phyloP scores from a whole-genome alignment of 306 rosid genomes.

The Datisca glomerata region DNA sequence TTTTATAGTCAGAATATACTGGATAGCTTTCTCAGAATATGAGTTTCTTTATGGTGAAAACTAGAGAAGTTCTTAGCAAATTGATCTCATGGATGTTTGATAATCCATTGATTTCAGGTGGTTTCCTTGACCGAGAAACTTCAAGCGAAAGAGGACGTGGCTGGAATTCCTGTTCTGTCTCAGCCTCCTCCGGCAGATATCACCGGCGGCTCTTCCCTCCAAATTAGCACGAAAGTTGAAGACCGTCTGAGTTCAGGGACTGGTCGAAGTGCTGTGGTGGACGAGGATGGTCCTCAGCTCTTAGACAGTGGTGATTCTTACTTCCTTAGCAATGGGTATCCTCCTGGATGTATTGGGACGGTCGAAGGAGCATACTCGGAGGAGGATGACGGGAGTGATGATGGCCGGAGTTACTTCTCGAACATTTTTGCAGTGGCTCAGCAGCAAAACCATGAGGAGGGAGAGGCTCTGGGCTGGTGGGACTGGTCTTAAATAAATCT shows the following conservation, averaged over 20 bases:
- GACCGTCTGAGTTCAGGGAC: constrained; percentile 74
- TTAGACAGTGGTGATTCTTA: constrained; percentile 82
- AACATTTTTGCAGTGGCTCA: constrained; percentile 42
- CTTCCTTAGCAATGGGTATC: constrained; percentile 42
- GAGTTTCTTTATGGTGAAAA: constrained; percentile 3
- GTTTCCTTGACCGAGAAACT: constrained; percentile 63
- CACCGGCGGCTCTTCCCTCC: constrained; percentile 13
- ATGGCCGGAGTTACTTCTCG: constrained; percentile 56
- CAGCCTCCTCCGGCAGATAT: constrained; percentile 26
- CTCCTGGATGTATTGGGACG: constrained; percentile 23
- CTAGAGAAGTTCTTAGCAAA: not conserved
- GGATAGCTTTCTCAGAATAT: not conserved
- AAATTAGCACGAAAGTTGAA: constrained; percentile 48
- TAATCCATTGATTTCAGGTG: constrained; percentile 31
- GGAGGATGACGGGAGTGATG: constrained; percentile 73
- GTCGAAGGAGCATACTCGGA: constrained; percentile 44
- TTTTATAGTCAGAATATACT: not conserved
- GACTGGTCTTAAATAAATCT: constrained; percentile 28
- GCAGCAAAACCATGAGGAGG: constrained; percentile 45
- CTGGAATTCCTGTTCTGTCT: constrained; percentile 22
- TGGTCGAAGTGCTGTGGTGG: constrained; percentile 78
- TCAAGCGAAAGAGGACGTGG: constrained; percentile 50
- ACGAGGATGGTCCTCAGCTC: constrained; percentile 62
- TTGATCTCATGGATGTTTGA: constrained; percentile 1
- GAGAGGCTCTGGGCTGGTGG: constrained; percentile 72